Base-by-base conservation (phyloP, 2,329 filamentous ascomycete species). In the Colletotrichum lupini region DNA sequence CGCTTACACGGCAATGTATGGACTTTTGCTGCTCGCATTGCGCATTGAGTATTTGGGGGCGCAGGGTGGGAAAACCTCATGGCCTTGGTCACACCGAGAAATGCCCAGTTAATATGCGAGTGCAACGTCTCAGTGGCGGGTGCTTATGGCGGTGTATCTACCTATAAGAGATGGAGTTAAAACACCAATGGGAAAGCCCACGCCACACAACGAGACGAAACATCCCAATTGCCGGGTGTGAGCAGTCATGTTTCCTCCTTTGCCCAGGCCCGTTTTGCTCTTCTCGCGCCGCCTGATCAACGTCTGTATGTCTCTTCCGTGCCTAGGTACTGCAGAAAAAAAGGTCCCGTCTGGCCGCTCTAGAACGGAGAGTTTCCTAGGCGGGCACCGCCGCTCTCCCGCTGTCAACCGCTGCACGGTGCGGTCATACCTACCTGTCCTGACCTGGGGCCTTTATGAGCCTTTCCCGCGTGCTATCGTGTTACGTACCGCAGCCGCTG, bases 391-490 rank as follows among this genome's bases (percentile, higher is more conserved):
- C 61, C 58, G 55, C 66, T 73, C 66, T 73, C 59, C 60, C 70
- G 66, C 66, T 65, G 70, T 65, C 60, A 65, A 65, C 59, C 66
- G 60, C 70, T 73, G 70, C 70, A 70, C 60, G 66, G 26, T 70
- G 60, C 70, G 59, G 70, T 70, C 70, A 73, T 69, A 49, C 59
- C 59, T 32, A 63, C 65, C 28, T 30, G 28, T 30, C 28, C 28
- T 35, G 32, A 35, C 32, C 32, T 35, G 8, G 37, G 59, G 1
- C n/a, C 46, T 12, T 63, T 35, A 35, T 11, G 9, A 12, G 32
- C 9, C 32, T 12, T 35, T 35, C 11, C 26, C 16, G 35, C 22
- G 7, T 61, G 35, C 56, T n/a, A 32, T 22, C 24, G 32, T 30
- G n/a, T n/a, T 37, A 37, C n/a, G 11, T 59, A 5, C n/a, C 26